Evolutionary conservation across 331 rosid genomes (phyloP).

Genomic region (Prunus yedoensis): DNA sequence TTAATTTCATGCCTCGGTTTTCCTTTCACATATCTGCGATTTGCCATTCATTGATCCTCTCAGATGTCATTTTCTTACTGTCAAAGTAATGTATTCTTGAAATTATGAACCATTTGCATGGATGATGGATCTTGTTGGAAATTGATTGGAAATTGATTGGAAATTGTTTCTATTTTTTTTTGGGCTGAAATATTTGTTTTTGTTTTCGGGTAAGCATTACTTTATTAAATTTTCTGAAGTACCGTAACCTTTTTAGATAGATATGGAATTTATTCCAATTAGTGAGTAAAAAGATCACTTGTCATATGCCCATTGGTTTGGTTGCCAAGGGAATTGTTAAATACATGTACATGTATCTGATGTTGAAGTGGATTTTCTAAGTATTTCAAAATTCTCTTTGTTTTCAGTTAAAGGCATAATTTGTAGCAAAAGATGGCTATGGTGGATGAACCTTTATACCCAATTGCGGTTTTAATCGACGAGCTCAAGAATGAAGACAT

Average conservation of each 20-base stretch:
- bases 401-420: conserved; percentile 24
- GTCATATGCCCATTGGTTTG: not conserved
- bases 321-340: not conserved
- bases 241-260: not conserved
- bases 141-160: conserved; percentile 7
- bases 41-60: not conserved
- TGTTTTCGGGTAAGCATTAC: not conserved
- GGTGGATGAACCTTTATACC: conserved; percentile 79
- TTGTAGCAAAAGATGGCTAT: conserved; percentile 53
- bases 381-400: not conserved
- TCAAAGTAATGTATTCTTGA: not conserved
- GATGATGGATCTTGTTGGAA: conserved; percentile 43
- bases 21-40: not conserved
- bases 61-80: not conserved
- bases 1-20: not conserved
- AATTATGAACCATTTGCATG: conserved; percentile 14
- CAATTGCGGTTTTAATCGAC: conserved; percentile 78
- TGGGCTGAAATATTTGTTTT: not conserved
- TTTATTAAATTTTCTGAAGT: not conserved
- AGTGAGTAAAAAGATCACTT: not conserved
- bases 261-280: not conserved
- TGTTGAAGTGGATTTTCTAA: not conserved
- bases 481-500: conserved; percentile 85
- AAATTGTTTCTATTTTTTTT: not conserved
- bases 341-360: not conserved